phyloP scores from a whole-genome alignment of 2,329 filamentous ascomycete genomes.

The Botrytis fragariae region DNA sequence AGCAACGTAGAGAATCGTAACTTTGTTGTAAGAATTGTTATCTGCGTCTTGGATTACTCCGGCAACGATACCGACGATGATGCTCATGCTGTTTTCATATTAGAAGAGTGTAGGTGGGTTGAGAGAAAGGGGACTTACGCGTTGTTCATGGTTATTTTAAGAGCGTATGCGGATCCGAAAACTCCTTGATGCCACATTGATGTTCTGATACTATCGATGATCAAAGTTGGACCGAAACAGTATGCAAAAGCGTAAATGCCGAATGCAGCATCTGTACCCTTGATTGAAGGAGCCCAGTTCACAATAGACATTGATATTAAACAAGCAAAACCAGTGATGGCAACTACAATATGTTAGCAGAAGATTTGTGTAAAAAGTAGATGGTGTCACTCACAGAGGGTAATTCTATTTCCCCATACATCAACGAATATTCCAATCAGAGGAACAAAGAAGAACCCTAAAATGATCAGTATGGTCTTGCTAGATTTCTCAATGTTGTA shows the following conservation, averaged over 20 bases:
- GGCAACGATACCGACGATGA: conserved; percentile 56
- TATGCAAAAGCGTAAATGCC: conserved; percentile 57
- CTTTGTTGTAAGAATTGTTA: conserved; percentile 53
- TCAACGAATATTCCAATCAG: conserved; percentile 49
- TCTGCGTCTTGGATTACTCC: conserved; percentile 59
- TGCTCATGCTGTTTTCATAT: conserved; percentile 50
- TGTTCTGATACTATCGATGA: conserved; percentile 60
- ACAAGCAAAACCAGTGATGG: conserved; percentile 49
- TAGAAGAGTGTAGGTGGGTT: not conserved
- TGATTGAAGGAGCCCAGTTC: conserved; percentile 48
- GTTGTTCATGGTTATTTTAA: conserved; percentile 63
- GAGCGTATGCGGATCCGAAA: conserved; percentile 58
- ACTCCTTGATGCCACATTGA: conserved; percentile 58
- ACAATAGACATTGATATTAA: conserved; percentile 53
- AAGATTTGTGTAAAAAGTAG: not conserved
- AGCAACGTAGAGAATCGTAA: conserved; percentile 53
- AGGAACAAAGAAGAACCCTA: conserved; percentile 56
- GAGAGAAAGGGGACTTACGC: conserved; percentile 34
- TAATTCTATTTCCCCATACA: conserved; percentile 52
- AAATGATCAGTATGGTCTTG: not conserved
- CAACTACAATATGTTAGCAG: conserved; percentile 31
- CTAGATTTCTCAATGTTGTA: not conserved
- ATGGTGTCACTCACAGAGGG: conserved; percentile 39
- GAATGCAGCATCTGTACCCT: conserved; percentile 57
- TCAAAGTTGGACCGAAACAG: conserved; percentile 54